A percentile compares a stretch with the other conserved stretches of the same genome.
phyloP scores from a whole-genome alignment of 805 yeast species.

The Starmerella geochares region DNA sequence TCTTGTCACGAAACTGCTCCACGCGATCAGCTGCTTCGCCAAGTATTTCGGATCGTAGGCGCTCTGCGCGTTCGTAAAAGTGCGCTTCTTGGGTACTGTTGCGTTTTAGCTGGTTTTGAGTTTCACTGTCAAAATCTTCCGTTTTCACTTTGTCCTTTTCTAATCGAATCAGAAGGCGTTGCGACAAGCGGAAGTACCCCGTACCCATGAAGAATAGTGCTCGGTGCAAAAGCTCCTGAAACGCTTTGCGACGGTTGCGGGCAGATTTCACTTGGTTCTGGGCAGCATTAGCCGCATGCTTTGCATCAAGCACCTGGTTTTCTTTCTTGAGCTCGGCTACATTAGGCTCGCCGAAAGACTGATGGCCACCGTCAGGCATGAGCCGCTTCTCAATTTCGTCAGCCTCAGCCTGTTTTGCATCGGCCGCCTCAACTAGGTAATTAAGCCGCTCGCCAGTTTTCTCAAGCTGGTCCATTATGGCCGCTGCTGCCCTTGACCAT shows the following conservation, averaged over 20 bases:
- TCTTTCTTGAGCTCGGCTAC: slow-evolving; percentile 3
- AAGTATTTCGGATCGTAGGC: slow-evolving; percentile 44
- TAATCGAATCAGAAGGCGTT: slow-evolving; percentile 17
- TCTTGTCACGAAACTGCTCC: slow-evolving; percentile 7
- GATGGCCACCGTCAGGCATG: not conserved
- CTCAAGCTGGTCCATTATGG: slow-evolving; percentile 6
- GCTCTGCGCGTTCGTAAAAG: slow-evolving; percentile 54
- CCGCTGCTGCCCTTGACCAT: slow-evolving; percentile 25
- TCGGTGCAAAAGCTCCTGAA: slow-evolving; percentile 45
- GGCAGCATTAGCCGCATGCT: slow-evolving; percentile 9
- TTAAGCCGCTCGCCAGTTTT: slow-evolving; percentile 2
- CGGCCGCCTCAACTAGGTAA: slow-evolving; percentile 2
- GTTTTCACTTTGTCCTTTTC: slow-evolving; percentile 19
- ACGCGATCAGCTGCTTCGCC: slow-evolving; percentile 33
- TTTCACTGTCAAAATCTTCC: not conserved
- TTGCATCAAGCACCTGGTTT: slow-evolving; percentile 7
- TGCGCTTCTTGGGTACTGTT: slow-evolving; percentile 41
- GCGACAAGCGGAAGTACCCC: slow-evolving; percentile 31
- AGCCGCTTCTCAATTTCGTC: slow-evolving; percentile 5
- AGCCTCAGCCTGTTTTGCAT: not conserved
- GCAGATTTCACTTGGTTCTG: slow-evolving; percentile 18
- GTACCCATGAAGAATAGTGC: slow-evolving; percentile 53
- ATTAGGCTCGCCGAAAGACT: not conserved
- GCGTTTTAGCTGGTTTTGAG: slow-evolving; percentile 3
- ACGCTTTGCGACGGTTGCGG: slow-evolving; percentile 9